A percentile compares a stretch with the other conserved stretches of the same genome.
These are phyloP conservation scores for Yamadazyma insecticola DNA, from an alignment of 805 yeast species.

Conservation along the genomic window DNA sequence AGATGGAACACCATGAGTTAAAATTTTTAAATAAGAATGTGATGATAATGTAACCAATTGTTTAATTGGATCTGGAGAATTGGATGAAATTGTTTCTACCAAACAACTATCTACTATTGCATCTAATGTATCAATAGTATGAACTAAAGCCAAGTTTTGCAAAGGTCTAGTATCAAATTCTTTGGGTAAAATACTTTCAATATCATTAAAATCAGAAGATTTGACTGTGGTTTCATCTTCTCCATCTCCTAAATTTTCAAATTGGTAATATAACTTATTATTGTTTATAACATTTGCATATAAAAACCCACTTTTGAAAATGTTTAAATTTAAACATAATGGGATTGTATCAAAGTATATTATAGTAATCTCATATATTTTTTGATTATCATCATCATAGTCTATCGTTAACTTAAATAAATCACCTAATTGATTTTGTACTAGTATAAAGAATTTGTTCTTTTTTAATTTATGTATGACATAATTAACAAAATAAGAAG, in stretches of 20 bases:
- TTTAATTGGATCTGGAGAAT: conserved; percentile 4
- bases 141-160: conserved; percentile 58
- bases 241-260: conserved; percentile 66
- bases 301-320: conserved; percentile 72
- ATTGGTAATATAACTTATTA: conserved; percentile 69
- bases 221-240: conserved; percentile 44
- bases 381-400: no score
- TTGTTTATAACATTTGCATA: conserved; percentile 62
- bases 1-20: conserved; percentile 56
- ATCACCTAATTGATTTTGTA: conserved; percentile 74
- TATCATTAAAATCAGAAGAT: conserved; percentile 3
- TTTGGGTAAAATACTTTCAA: conserved; percentile 12
- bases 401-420: conserved; percentile 55
- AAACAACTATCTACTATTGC: conserved; percentile 42
- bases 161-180: conserved; percentile 30
- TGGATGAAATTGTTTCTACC: no score
- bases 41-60: conserved; percentile 11
- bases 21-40: conserved; percentile 43
- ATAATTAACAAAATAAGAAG: conserved; percentile 46
- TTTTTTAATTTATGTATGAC: conserved; percentile 63
- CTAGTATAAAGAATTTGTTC: conserved; percentile 61
- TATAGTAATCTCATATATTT: conserved; percentile 50
- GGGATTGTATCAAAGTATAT: conserved; percentile 78
- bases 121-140: conserved; percentile 43
- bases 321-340: conserved; percentile 46